These are phyloP conservation scores for Yamadazyma triangularis DNA, from an alignment of 1,139 yeast genomes.

Conservation along the genomic window DNA sequence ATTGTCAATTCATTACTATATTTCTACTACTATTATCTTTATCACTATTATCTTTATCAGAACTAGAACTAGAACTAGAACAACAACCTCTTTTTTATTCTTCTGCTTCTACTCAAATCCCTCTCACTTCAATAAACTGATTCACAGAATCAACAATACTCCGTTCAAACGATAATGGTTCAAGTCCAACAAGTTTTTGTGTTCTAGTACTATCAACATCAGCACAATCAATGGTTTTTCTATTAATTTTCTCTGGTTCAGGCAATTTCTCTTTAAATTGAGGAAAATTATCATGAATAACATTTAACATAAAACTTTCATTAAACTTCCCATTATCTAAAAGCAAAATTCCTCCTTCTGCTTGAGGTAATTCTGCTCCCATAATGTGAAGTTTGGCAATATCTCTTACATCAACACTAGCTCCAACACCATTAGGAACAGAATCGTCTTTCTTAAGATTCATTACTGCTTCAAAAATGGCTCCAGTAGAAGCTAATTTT, in stretches of 20 bases:
- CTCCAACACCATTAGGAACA: constrained; percentile 14
- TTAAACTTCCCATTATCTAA: constrained; percentile 29
- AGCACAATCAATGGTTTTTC: constrained; percentile 17
- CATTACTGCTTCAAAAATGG: constrained; percentile 19
- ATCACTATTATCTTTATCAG: too few relatives aligned
- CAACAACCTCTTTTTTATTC: too few relatives aligned
- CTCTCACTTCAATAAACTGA: constrained; percentile 41
- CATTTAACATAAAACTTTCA: constrained; percentile 33
- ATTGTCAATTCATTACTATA: too few relatives aligned
- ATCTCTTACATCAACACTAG: constrained; percentile 48
- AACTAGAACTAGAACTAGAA: too few relatives aligned
- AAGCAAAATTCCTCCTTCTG: constrained; percentile 31
- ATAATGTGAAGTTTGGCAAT: constrained; percentile 47
- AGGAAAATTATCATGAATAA: constrained; percentile 20
- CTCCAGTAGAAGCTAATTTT: constrained; percentile 39
- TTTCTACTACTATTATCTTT: too few relatives aligned
- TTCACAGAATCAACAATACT: constrained; percentile 38
- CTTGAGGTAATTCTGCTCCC: constrained; percentile 28
- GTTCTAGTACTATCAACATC: constrained; percentile 33
- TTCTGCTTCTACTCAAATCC: too few relatives aligned
- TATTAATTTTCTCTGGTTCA: constrained; percentile 31
- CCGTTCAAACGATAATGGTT: constrained; percentile 31
- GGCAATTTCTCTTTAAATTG: constrained; percentile 36
- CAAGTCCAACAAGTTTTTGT: constrained; percentile 29
- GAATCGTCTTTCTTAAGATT: constrained; percentile 12